Percentiles rank a stretch among this genome's conserved stretches.
Evolutionary conservation across 768 basidiomycete genomes (phyloP).

Genomic region (Rubroboletus pulcherrimus): DNA sequence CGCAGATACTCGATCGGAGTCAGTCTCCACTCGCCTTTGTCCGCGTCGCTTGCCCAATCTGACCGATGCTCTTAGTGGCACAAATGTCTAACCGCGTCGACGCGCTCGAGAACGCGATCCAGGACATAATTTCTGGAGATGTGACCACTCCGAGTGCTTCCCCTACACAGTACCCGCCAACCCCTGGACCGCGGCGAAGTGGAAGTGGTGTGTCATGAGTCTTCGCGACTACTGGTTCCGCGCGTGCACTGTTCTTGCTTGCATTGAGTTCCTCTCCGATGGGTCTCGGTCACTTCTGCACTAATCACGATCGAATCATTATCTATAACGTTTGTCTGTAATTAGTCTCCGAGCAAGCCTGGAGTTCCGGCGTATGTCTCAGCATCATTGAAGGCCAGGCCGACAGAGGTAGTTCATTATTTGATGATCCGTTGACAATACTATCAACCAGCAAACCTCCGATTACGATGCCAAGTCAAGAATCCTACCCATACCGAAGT

Average conservation of each 20-base stretch:
- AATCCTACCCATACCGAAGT: conserved; percentile 7
- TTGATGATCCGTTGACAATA: too few species aligned
- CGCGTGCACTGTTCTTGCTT: conserved; percentile 8
- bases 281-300: conserved; percentile 10
- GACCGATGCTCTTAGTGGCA: conserved; percentile 54
- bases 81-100: conserved; percentile 94
- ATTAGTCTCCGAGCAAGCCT: background rate
- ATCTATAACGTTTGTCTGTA: conserved; percentile 14
- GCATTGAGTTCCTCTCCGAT: conserved; percentile 9
- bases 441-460: conserved; percentile 1
- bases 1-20: conserved; percentile 84
- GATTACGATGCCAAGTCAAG: conserved; percentile 5
- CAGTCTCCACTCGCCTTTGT: conserved; percentile 29
- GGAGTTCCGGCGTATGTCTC: background rate
- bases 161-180: conserved; percentile 42
- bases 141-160: conserved; percentile 49
- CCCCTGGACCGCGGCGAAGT: conserved; percentile 40
- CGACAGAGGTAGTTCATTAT: background rate
- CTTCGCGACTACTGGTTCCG: conserved; percentile 11
- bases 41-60: background rate
- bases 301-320: conserved; percentile 16
- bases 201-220: conserved; percentile 33
- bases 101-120: conserved; percentile 82
- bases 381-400: background rate
- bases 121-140: conserved; percentile 86